These are phyloP conservation scores for Apiospora koreana DNA, from an alignment of 2,329 filamentous ascomycete species.

Conservation along the genomic window DNA sequence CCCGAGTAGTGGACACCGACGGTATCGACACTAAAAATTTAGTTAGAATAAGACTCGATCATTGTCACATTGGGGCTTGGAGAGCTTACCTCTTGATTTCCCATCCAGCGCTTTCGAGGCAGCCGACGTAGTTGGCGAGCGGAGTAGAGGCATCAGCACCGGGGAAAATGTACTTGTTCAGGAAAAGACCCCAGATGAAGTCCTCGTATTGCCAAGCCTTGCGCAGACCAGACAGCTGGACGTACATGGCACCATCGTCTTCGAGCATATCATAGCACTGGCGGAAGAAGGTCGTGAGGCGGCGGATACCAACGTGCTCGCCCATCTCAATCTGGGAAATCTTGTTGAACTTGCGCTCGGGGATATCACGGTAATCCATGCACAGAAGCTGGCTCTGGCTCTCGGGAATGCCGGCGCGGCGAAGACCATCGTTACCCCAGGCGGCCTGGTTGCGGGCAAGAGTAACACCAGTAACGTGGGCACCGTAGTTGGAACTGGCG, in stretches of 20 bases:
- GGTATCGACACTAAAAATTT: constrained; percentile 64
- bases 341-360: constrained; percentile 74
- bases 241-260: constrained; percentile 90
- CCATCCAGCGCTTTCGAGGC: constrained; percentile 79
- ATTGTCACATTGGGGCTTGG: neutral
- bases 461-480: constrained; percentile 80
- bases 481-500: constrained; percentile 85
- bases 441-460: constrained; percentile 92
- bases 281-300: constrained; percentile 74
- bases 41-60: neutral
- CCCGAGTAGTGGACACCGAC: constrained; percentile 93
- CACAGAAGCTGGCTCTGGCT: constrained; percentile 86
- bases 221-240: constrained; percentile 88
- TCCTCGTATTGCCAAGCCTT: constrained; percentile 97
- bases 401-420: constrained; percentile 76
- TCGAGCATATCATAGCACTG: constrained; percentile 93
- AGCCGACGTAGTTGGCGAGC: constrained; percentile 79
- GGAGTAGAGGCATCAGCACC: constrained; percentile 92
- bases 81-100: constrained; percentile 70
- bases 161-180: constrained; percentile 98
- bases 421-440: constrained; percentile 87
- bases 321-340: constrained; percentile 97
- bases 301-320: constrained; percentile 91
- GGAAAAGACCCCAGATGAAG: constrained; percentile 93
- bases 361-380: constrained; percentile 92